Evolutionary conservation across 1,284 basidiomycete genomes (phyloP).

Genomic region (Sparassis latifolia): DNA sequence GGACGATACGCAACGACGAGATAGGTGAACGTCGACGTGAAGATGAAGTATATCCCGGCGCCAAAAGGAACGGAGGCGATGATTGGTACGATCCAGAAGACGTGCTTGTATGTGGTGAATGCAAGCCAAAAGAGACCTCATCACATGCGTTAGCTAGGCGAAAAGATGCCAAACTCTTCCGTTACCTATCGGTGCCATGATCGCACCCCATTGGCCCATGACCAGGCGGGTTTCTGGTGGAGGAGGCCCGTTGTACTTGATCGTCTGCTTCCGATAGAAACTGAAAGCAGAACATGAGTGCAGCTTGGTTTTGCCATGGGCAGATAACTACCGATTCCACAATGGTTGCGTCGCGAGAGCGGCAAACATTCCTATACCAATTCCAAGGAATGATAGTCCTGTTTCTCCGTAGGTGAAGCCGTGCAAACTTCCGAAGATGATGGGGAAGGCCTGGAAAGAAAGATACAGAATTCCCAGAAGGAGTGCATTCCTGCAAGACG

Average conservation of each 20-base stretch:
- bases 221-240: constrained; percentile 68
- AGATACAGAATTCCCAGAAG: constrained; percentile 75
- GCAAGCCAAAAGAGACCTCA: constrained; percentile 66
- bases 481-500: constrained; percentile 39
- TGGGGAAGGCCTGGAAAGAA: constrained; percentile 65
- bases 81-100: constrained; percentile 73
- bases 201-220: constrained; percentile 62
- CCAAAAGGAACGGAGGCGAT: constrained; percentile 61
- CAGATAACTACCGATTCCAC: constrained; percentile 47
- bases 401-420: constrained; percentile 55
- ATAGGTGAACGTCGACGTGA: constrained; percentile 67
- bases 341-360: constrained; percentile 51
- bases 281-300: constrained; percentile 11
- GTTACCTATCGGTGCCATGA: constrained; percentile 51
- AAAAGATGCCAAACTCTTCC: not conserved
- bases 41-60: constrained; percentile 52
- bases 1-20: constrained; percentile 69
- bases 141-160: not conserved
- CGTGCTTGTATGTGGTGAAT: constrained; percentile 58
- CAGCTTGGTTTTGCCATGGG: too few species aligned
- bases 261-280: constrained; percentile 23
- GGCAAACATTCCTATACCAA: constrained; percentile 61
- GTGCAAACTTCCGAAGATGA: constrained; percentile 59
- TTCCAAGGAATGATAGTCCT: constrained; percentile 67
- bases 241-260: constrained; percentile 38